phyloP scores from a whole-genome alignment of 768 basidiomycete species.

The Pleurotus eryngii region DNA sequence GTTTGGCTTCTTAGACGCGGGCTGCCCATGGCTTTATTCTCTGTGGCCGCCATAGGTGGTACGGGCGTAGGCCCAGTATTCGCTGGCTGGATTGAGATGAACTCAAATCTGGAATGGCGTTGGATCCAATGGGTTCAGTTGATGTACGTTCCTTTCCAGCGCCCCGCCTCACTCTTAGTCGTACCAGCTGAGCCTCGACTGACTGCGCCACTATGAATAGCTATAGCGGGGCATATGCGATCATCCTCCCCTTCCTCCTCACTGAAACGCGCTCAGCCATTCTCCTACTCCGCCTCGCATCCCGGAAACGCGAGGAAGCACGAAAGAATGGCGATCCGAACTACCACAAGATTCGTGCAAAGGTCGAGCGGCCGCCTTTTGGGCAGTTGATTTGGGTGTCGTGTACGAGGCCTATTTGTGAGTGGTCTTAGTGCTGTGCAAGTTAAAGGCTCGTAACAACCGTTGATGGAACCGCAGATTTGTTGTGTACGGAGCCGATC shows the following conservation, averaged over 20 bases:
- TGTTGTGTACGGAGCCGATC: conserved; percentile 70
- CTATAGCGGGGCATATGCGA: conserved; percentile 38
- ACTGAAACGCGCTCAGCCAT: conserved; percentile 73
- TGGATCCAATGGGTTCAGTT: conserved; percentile 85
- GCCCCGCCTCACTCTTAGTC: not conserved
- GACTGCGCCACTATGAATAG: not conserved
- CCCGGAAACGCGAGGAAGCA: conserved; percentile 58
- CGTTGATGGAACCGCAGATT: conserved; percentile 32
- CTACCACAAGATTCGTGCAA: conserved; percentile 43
- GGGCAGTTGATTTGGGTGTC: conserved; percentile 64
- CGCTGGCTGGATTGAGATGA: conserved; percentile 67
- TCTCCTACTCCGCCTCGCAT: conserved; percentile 63
- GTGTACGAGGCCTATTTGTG: conserved; percentile 69
- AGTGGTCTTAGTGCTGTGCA: conserved; percentile 20
- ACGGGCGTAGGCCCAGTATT: conserved; percentile 62
- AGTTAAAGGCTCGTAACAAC: not conserved
- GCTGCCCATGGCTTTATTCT: conserved; percentile 74
- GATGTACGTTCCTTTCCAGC: conserved; percentile 42
- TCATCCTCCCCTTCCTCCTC: conserved; percentile 53
- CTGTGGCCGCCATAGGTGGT: conserved; percentile 55
- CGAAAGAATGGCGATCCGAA: conserved; percentile 41
- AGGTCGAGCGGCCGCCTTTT: conserved; percentile 53
- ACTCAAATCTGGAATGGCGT: conserved; percentile 59
- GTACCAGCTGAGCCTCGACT: too few relatives aligned
- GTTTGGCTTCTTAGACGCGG: conserved; percentile 45